Evolutionary conservation across 1,284 basidiomycete genomes (phyloP).

Genomic region (Neolentinus lepideus): DNA sequence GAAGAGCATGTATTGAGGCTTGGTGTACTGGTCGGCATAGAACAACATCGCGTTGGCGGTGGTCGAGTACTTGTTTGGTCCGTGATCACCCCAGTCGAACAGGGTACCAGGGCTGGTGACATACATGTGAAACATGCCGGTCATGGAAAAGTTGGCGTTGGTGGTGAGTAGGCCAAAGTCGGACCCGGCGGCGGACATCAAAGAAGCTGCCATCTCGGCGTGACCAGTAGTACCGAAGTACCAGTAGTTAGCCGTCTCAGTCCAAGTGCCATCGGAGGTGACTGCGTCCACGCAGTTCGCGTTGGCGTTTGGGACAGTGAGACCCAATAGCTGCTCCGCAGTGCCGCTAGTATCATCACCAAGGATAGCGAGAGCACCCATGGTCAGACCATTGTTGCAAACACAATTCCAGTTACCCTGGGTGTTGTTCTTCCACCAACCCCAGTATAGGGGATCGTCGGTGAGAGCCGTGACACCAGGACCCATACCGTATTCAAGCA

Average conservation of each 20-base stretch:
- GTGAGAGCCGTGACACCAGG: conserved; percentile 52
- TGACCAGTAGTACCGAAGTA: conserved; percentile 92
- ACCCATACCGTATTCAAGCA: conserved; percentile 75
- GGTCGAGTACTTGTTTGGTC: conserved; percentile 90
- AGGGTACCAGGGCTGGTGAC: conserved; percentile 78
- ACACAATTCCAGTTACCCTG: conserved; percentile 97
- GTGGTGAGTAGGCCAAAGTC: conserved; percentile 66
- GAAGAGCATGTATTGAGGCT: conserved; percentile 77
- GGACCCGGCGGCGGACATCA: conserved; percentile 83
- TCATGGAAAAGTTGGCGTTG: conserved; percentile 70
- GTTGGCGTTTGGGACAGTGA: conserved; percentile 71
- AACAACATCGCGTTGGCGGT: conserved; percentile 75
- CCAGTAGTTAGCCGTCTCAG: conserved; percentile 95
- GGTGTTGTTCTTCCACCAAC: conserved; percentile 56
- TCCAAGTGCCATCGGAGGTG: conserved; percentile 85
- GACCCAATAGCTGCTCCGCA: conserved; percentile 60
- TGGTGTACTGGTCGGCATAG: conserved; percentile 61
- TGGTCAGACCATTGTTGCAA: conserved; percentile 86
- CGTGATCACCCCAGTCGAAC: conserved; percentile 91
- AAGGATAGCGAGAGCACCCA: conserved; percentile 88
- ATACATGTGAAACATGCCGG: conserved; percentile 90
- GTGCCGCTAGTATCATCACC: conserved; percentile 76
- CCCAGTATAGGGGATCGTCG: conserved; percentile 30
- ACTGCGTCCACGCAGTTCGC: conserved; percentile 69
- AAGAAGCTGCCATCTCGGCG: conserved; percentile 85